phyloP scores from a whole-genome alignment of 2,329 filamentous ascomycete species.

The Xylariaceae sp. region DNA sequence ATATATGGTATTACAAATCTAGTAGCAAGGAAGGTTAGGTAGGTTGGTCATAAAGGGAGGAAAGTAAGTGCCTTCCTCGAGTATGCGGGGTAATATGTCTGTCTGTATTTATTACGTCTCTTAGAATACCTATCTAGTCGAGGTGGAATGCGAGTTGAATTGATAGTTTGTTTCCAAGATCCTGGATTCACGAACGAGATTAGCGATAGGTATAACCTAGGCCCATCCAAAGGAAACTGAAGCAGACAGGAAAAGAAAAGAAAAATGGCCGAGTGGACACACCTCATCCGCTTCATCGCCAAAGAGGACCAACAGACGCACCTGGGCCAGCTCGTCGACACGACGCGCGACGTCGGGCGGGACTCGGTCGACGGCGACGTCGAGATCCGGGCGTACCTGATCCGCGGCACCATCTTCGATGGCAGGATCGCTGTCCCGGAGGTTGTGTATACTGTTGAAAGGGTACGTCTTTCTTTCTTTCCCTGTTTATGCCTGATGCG shows the following conservation, averaged over 20 bases:
- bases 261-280: constrained; percentile 16
- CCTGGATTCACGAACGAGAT: too few relatives aligned
- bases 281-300: constrained; percentile 17
- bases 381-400: constrained; percentile 13
- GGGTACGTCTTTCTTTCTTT: constrained; percentile 6
- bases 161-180: too few relatives aligned
- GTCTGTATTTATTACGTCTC: too few relatives aligned
- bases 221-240: background rate
- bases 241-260: background rate
- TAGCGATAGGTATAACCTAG: too few relatives aligned
- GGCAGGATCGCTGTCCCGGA: constrained; percentile 4
- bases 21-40: too few relatives aligned
- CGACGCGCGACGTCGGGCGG: constrained; percentile 11
- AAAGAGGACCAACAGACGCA: constrained; percentile 14
- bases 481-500: background rate
- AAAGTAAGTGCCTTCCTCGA: too few relatives aligned
- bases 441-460: constrained; percentile 12
- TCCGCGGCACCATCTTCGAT: constrained; percentile 12
- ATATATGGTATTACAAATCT: too few relatives aligned
- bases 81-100: too few relatives aligned
- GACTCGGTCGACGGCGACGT: constrained; percentile 12
- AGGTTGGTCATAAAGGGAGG: too few relatives aligned
- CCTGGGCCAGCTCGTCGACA: constrained; percentile 15
- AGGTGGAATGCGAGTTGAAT: too few relatives aligned
- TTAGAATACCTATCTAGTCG: too few relatives aligned